phyloP scores from a whole-genome alignment of 169 alveolate species.

The Plasmodium billcollinsi region DNA sequence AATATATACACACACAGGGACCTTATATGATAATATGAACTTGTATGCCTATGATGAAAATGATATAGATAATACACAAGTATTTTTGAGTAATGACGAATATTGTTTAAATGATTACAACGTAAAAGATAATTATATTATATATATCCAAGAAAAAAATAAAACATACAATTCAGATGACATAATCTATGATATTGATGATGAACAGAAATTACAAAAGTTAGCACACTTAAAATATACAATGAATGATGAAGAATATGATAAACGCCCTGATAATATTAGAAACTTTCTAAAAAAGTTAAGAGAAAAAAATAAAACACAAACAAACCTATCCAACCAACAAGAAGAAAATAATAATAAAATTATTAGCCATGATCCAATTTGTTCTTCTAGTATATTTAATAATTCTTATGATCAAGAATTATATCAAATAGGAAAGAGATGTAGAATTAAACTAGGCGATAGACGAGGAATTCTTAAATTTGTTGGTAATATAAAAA shows the following conservation, averaged over 20 bases:
- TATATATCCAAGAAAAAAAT: conserved; percentile 58
- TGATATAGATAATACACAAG: conserved; percentile 61
- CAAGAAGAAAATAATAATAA: neutral
- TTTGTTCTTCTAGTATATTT: neutral
- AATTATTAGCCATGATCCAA: neutral
- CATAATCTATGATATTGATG: conserved; percentile 60
- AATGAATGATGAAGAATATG: conserved; percentile 93
- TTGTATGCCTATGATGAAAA: conserved; percentile 78
- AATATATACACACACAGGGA: conserved; percentile 80
- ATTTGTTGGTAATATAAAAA: conserved; percentile 78
- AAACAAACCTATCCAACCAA: neutral
- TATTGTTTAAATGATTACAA: conserved; percentile 67
- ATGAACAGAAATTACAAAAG: conserved; percentile 35
- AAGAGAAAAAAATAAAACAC: conserved; percentile 25
- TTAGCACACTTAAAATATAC: conserved; percentile 80
- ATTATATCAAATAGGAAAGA: conserved; percentile 61
- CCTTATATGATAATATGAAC: conserved; percentile 60
- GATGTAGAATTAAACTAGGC: conserved; percentile 77
- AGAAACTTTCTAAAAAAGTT: conserved; percentile 86
- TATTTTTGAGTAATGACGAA: conserved; percentile 63
- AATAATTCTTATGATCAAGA: conserved; percentile 43
- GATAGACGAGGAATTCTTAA: conserved; percentile 77
- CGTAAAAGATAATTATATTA: conserved; percentile 76
- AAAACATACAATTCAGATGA: conserved; percentile 6
- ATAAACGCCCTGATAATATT: conserved; percentile 85